Evolutionary conservation across 176 grass and related monocot genomes (phyloP).

Genomic region (Miscanthus lutarioriparius): DNA sequence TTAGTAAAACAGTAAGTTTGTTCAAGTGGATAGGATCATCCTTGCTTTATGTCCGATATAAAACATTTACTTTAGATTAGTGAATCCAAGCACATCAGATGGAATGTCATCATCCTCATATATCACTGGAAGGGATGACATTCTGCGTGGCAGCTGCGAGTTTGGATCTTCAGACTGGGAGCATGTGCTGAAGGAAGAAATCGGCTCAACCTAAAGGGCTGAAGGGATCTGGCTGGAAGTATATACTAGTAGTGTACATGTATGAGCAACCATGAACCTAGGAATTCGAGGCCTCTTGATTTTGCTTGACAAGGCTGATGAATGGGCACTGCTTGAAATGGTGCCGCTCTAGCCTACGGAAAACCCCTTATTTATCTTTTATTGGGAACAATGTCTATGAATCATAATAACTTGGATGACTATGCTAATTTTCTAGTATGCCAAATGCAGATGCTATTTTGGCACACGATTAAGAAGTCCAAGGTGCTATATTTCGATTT

Average conservation of each 20-base stretch:
- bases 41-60: conserved; percentile 29
- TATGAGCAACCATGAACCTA: conserved; percentile 4
- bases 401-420: neutral
- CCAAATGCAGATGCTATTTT: neutral
- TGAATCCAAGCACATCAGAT: conserved; percentile 29
- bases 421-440: neutral
- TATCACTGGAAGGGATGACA: conserved; percentile 3
- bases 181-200: conserved; percentile 49
- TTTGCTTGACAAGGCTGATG: conserved; percentile 22
- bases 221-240: neutral
- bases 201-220: conserved; percentile 28
- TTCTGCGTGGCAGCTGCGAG: conserved; percentile 11
- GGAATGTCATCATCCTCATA: neutral
- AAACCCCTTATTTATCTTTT: conserved; percentile 24
- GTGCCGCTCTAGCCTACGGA: neutral
- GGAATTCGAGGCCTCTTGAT: conserved; percentile 4
- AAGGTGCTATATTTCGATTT: neutral
- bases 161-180: conserved; percentile 49
- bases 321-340: neutral
- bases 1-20: conserved; percentile 17
- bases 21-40: conserved; percentile 40
- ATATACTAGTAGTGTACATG: conserved; percentile 26
- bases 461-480: neutral
- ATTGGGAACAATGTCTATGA: neutral
- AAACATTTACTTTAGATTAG: conserved; percentile 17